Evolutionary conservation across 164 flowering plant genomes (phyloP).

Genomic region (Litsea cubeba): DNA sequence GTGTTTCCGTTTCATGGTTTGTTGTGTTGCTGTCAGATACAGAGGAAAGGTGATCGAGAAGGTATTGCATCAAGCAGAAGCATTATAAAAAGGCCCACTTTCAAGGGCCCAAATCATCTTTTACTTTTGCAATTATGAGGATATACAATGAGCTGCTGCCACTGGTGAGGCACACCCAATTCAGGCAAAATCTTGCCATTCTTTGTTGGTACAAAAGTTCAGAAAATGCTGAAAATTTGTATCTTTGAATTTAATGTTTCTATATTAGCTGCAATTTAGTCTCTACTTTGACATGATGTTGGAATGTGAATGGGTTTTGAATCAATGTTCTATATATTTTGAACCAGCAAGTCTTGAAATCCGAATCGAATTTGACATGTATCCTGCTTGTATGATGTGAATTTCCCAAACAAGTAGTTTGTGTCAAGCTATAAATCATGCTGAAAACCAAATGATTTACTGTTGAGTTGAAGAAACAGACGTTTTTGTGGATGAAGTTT

Average conservation of each 20-base stretch:
- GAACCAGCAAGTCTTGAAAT: not conserved
- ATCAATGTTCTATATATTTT: not conserved
- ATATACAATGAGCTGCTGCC: slow-evolving; percentile 14
- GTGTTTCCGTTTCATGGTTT: slow-evolving; percentile 3
- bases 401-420: not conserved
- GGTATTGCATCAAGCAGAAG: slow-evolving; percentile 1
- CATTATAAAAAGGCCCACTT: slow-evolving; percentile 4
- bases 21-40: slow-evolving; percentile 27
- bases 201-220: slow-evolving; percentile 14
- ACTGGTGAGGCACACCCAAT: slow-evolving; percentile 5
- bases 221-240: slow-evolving; percentile 8
- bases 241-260: not conserved
- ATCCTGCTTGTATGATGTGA: not conserved
- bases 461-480: no score
- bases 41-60: slow-evolving; percentile 25
- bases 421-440: not conserved
- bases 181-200: slow-evolving; percentile 16
- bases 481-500: no score
- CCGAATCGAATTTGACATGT: no score
- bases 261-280: not conserved
- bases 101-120: slow-evolving; percentile 9
- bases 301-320: not conserved
- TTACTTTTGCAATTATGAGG: slow-evolving; percentile 19
- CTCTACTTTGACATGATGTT: not conserved
- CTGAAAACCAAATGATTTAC: not conserved